phyloP scores from a whole-genome alignment of 2,329 filamentous ascomycete species.

The Ceratocystiopsis brevicomis region DNA sequence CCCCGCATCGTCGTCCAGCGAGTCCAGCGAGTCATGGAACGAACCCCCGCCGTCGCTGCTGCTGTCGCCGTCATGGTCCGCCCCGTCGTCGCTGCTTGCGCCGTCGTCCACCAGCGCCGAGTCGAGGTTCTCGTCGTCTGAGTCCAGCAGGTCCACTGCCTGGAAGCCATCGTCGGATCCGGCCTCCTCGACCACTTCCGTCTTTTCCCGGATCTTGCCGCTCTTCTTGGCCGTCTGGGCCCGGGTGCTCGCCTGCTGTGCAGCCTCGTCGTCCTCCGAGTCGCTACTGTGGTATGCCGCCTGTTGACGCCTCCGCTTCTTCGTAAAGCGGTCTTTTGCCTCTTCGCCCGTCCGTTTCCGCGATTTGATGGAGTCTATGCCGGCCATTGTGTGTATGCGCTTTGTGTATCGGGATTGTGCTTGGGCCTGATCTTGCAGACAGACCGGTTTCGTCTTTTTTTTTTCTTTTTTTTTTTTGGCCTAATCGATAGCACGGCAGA shows the following conservation, averaged over 20 bases:
- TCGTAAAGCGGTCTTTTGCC: conserved; percentile 10
- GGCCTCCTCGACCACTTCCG: conserved; percentile 26
- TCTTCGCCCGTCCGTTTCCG: too few species aligned
- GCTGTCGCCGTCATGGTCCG: conserved; percentile 12
- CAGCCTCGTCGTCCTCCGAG: conserved; percentile 15
- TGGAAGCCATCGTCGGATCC: conserved; percentile 23
- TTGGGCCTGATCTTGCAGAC: too few species aligned
- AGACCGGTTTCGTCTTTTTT: too few species aligned
- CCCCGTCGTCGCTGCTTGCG: conserved; percentile 2
- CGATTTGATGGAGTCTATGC: too few species aligned
- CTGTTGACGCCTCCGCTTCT: conserved; percentile 30
- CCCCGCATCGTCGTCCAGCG: conserved; percentile 9
- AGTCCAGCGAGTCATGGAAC: conserved; percentile 10
- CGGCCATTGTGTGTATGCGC: too few species aligned
- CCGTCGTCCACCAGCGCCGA: conserved; percentile 33
- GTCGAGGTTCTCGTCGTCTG: conserved; percentile 36
- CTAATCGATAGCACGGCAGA: too few species aligned
- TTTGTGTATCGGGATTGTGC: too few species aligned
- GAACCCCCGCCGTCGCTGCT: conserved; percentile 16
- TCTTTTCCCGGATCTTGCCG: conserved; percentile 21
- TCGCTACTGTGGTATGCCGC: conserved; percentile 32
- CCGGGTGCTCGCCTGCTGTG: too few species aligned
- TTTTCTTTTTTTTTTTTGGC: too few species aligned
- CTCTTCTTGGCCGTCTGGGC: conserved; percentile 7
- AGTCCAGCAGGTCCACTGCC: conserved; percentile 35